Percentiles rank a stretch among this genome's conserved stretches.
These are phyloP conservation scores for Actinomucor elegans DNA, from an alignment of 371 early-diverging fungal species.

Conservation along the genomic window DNA sequence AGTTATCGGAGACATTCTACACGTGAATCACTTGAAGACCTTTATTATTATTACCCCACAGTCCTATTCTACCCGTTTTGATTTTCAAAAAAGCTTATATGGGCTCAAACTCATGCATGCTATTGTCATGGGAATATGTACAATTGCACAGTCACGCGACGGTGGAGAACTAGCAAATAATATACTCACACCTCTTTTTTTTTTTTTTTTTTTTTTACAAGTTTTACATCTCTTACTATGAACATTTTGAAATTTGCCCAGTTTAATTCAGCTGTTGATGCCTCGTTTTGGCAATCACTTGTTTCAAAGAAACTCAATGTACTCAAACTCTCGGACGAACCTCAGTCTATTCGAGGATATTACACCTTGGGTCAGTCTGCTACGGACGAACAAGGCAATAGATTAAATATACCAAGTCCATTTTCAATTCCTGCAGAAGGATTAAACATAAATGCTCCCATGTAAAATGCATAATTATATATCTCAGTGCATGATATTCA, in stretches of 20 bases:
- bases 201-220: constrained; percentile 1
- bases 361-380: constrained; percentile 56
- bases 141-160: neutral
- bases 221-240: neutral
- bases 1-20: neutral
- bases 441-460: constrained; percentile 22
- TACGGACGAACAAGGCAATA: constrained; percentile 15
- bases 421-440: constrained; percentile 37
- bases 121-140: neutral
- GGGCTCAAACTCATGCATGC: no score
- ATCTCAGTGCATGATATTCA: no score
- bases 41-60: neutral
- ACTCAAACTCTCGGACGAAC: constrained; percentile 71
- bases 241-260: constrained; percentile 79
- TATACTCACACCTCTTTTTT: neutral
- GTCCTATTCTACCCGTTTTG: neutral
- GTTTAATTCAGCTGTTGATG: constrained; percentile 81
- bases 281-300: constrained; percentile 88
- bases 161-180: neutral
- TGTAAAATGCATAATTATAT: constrained; percentile 16
- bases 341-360: constrained; percentile 58
- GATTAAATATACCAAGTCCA: constrained; percentile 21
- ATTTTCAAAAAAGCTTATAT: no score
- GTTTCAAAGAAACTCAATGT: constrained; percentile 81
- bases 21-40: neutral